Conservation (phyloP, 176 grass and related monocot genomes). For the Avena eriantha region DNA sequence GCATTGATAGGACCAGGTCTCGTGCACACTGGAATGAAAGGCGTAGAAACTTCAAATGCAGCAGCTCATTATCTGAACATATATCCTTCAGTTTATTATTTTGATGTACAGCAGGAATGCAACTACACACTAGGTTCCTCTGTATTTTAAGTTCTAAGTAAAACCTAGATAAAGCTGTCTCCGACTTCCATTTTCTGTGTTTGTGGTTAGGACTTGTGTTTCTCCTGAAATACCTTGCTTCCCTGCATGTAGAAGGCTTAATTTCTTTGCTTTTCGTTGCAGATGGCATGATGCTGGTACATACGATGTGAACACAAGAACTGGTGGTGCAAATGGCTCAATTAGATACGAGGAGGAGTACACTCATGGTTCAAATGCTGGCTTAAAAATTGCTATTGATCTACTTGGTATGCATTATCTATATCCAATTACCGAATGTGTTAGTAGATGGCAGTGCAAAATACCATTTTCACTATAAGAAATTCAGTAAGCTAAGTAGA, state of each 20-base stretch:
- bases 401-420: conserved; percentile 70
- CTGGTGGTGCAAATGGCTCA: conserved; percentile 93
- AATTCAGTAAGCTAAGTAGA: not conserved
- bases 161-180: not conserved
- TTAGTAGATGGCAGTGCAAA: not conserved
- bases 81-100: not conserved
- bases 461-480: not conserved
- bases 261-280: conserved; percentile 32
- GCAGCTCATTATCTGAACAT: not conserved
- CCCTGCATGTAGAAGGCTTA: not conserved
- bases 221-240: not conserved
- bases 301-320: conserved; percentile 81
- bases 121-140: not conserved
- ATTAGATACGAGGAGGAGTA: conserved; percentile 90
- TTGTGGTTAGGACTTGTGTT: not conserved
- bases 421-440: conserved; percentile 21
- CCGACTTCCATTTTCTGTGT: not conserved
- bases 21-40: not conserved
- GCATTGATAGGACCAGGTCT: not conserved
- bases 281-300: conserved; percentile 99
- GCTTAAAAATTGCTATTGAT: conserved; percentile 97
- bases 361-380: conserved; percentile 91
- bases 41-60: not conserved
- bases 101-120: not conserved
- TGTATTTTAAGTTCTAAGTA: not conserved